phyloP scores from a whole-genome alignment of 192 early-diverging fungal genomes.

The Funneliformis mosseae region DNA sequence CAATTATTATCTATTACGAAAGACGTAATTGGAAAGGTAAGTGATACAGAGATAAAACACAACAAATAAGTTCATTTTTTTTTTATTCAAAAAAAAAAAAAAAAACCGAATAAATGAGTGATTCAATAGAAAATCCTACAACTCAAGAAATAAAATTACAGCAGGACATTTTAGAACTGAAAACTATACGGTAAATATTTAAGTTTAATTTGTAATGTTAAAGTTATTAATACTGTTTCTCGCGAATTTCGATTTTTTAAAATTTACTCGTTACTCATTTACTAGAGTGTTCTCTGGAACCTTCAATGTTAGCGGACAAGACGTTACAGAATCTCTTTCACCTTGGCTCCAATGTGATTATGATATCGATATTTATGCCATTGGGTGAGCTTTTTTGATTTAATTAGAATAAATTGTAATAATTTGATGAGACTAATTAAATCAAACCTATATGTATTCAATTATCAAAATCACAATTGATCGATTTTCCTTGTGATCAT shows the following conservation, averaged over 20 bases:
- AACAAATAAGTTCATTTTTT: too few relatives aligned
- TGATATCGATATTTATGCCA: conserved; percentile 67
- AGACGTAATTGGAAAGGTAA: too few relatives aligned
- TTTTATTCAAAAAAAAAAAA: neutral
- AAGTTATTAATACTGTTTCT: too few relatives aligned
- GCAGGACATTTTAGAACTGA: neutral
- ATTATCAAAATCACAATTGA: neutral
- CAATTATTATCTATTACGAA: too few relatives aligned
- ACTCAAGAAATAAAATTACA: neutral
- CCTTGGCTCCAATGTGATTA: conserved; percentile 62
- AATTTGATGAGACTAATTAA: too few relatives aligned
- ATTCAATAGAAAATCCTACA: neutral
- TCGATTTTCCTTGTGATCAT: too few relatives aligned
- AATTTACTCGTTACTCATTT: neutral
- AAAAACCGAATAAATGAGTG: neutral
- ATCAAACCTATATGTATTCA: neutral
- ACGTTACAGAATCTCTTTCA: conserved; percentile 58
- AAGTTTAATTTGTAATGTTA: neutral
- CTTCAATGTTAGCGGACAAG: conserved; percentile 88
- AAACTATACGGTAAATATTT: neutral
- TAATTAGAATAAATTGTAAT: too few relatives aligned
- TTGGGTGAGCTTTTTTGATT: conserved; percentile 57
- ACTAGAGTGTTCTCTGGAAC: conserved; percentile 76
- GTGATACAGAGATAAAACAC: too few relatives aligned
- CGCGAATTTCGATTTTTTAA: too few relatives aligned